phyloP scores from a whole-genome alignment of 2,329 filamentous ascomycete genomes.

The Fusarium tupiense region DNA sequence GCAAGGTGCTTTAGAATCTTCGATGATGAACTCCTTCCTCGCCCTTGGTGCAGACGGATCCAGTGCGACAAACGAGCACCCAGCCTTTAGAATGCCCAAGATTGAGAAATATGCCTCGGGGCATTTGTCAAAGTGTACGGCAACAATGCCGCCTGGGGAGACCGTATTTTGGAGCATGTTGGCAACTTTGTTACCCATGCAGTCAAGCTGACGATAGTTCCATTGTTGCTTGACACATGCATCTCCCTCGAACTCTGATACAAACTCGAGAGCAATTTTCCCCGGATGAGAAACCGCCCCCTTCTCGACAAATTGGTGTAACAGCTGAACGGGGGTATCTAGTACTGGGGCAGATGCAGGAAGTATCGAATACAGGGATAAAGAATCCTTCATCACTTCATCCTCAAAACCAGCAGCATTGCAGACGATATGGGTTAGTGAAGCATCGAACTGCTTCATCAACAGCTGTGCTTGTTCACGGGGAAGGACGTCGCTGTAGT shows the following conservation, averaged over 20 bases:
- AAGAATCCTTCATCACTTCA: constrained; percentile 47
- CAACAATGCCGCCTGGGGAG: constrained; percentile 70
- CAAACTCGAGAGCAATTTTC: constrained; percentile 79
- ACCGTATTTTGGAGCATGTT: constrained; percentile 66
- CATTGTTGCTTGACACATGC: constrained; percentile 64
- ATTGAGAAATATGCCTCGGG: constrained; percentile 86
- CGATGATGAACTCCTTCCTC: constrained; percentile 80
- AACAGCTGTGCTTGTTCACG: constrained; percentile 72
- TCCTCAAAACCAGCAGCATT: constrained; percentile 54
- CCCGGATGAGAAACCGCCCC: constrained; percentile 66
- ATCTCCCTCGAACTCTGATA: constrained; percentile 62
- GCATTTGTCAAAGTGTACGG: constrained; percentile 85
- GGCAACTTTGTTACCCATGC: constrained; percentile 77
- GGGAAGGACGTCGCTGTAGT: constrained; percentile 72
- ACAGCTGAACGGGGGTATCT: constrained; percentile 64
- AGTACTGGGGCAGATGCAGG: constrained; percentile 69
- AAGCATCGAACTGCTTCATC: constrained; percentile 75
- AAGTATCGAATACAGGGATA: constrained; percentile 69
- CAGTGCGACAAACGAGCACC: constrained; percentile 82
- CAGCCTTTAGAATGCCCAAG: constrained; percentile 82
- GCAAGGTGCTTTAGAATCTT: constrained; percentile 74
- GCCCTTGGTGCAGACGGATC: constrained; percentile 77
- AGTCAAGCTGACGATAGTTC: constrained; percentile 79
- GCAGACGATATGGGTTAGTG: constrained; percentile 68
- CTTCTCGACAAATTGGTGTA: constrained; percentile 82